Evolutionary conservation across 306 rosid species (phyloP), one percentile per base, ranked within the genome.

Genomic region (Myrica gale): DNA sequence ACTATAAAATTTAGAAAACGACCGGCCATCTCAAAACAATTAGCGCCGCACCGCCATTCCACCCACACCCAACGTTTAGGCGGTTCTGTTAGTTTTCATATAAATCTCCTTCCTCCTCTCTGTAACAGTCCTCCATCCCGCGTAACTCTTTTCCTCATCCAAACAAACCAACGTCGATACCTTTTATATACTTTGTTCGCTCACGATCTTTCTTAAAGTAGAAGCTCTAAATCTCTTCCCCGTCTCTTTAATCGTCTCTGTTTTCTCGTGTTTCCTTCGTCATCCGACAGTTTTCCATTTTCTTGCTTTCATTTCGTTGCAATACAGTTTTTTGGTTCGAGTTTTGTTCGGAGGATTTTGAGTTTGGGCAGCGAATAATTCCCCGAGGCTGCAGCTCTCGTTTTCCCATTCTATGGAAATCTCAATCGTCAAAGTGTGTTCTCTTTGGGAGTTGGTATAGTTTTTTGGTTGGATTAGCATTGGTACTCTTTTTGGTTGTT

Each of bases 1-100:
- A 26, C 1, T 26, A 26, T 26, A 1, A 26, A 26, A 26, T 26
- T 26, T 26, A 26, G 0, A 26, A 26, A 26, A 26, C 0, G 26
- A 26, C 32, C 32, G 32, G 32, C 32, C 32, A 1, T 26, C 32
- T 1, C 32, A 26, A 26, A 26, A 26, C 32, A 0, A 26, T 26
- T 26, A 26, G 32, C 32, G 32, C 32, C 32, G 32, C 32, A 26
- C 32, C 32, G 32, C 32, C 32, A 1, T 26, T 26, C 32, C 32
- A 26, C 32, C 32, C 32, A 26, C 32, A 26, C 32, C 32, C 32
- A 26, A 26, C 32, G 32, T 26, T 26, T 26, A 62, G 80, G 85
- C 85, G 82, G 86, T 82, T 74, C 85, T 70, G 68, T 79, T 71
- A 26, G 79, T 77, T 77, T 68, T 77, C 4, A 15, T 0, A 1